Evolutionary conservation across 768 basidiomycete genomes (phyloP), one percentile per base, ranked within the genome.

Genomic region (Calocera viscosa): DNA sequence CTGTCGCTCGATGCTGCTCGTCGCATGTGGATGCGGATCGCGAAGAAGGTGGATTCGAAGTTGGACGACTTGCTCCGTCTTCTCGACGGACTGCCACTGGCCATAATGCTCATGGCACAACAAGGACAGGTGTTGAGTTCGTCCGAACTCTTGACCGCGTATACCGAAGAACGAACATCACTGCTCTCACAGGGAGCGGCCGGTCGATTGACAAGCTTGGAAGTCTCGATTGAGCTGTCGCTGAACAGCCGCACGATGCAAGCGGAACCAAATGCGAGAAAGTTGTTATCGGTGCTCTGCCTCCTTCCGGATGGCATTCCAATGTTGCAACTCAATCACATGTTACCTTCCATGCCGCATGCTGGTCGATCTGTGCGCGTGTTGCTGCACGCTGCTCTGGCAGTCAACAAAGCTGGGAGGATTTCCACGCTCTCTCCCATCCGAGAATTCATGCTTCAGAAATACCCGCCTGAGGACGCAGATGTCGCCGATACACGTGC

Each of bases 21-120:
- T 74, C 30, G 38, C 24, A 38, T 74, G 16, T 75, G 73, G 33
- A 69, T 72, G 22, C 69, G 72, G n/a, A 72, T 78, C 22, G 63
- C 70, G 49, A 32, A 38, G 28, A 33, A 66, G 63, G 47, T 67
- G 65, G 19, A 35, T 19, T 19, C 64, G 64, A 64, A 70, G 64
- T 66, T 60, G 63, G 17, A 32, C 22, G 22, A 38, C 7, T 14
- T 38, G 14, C 35, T 38, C 35, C 35, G 14, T 5, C 35, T 38
- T 14, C 35, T 38, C 5, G 35, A 38, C 14, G 35, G 35, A 5
- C 35, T 38, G 5, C 35, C 35, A 5, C 35, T 38, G 7, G 35
- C 35, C 35, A 38, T 38, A 5, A 38, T 5, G 5, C 35, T 38
- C 14, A 38, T 38, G 35, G 43, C 43, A 7, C 19, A 17, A 3